Conservation (phyloP, 2,329 filamentous ascomycete genomes). For the Xylariaceae sp. region DNA sequence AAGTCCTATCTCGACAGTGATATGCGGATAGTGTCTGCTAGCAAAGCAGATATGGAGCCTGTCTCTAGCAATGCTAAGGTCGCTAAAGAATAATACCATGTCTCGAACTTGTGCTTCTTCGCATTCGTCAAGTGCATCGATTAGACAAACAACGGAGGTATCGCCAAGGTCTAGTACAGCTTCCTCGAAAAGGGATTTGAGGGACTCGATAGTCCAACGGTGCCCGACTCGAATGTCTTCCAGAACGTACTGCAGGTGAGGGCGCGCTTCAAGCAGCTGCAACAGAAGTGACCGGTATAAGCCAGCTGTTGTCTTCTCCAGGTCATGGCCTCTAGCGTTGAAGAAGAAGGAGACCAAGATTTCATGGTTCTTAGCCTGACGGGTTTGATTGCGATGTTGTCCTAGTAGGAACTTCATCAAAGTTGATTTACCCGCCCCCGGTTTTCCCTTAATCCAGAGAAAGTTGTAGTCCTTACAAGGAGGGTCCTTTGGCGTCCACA, state of each 20-base stretch:
- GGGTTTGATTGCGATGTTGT: constrained; percentile 17
- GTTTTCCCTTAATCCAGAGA: constrained; percentile 54
- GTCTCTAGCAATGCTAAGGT: constrained; percentile 37
- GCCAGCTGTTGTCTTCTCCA: constrained; percentile 54
- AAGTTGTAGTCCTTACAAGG: constrained; percentile 42
- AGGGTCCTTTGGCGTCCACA: constrained; percentile 42
- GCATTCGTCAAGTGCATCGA: constrained; percentile 56
- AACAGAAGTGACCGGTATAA: constrained; percentile 58
- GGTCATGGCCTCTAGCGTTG: constrained; percentile 51
- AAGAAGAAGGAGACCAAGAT: constrained; percentile 53
- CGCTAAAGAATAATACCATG: constrained; percentile 53
- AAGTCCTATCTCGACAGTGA: constrained; percentile 38
- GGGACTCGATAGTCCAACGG: neutral
- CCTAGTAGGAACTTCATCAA: constrained; percentile 48
- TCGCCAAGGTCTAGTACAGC: constrained; percentile 27
- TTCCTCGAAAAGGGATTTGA: neutral
- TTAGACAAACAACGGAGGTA: constrained; percentile 24
- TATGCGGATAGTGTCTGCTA: constrained; percentile 44
- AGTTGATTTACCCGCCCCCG: constrained; percentile 51
- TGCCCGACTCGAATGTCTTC: neutral
- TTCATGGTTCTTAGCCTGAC: constrained; percentile 15
- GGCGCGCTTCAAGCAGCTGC: constrained; percentile 50
- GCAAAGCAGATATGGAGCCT: constrained; percentile 51
- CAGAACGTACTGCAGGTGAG: constrained; percentile 43
- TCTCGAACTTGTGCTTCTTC: constrained; percentile 49